Base-by-base conservation (phyloP, 371 early-diverging fungal genomes). In the Rhizopus sp. region DNA sequence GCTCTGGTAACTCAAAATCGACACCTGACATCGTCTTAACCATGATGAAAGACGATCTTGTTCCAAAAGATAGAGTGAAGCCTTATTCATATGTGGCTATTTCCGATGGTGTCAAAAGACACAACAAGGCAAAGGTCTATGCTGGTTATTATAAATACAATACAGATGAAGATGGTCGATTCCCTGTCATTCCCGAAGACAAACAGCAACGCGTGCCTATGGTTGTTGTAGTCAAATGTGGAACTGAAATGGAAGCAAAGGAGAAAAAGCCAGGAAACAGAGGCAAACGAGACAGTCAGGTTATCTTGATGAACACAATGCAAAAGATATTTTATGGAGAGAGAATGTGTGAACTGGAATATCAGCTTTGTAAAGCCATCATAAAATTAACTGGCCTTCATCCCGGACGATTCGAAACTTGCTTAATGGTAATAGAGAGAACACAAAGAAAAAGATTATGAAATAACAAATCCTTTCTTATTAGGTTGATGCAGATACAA, bases 401-500 rank as follows among this genome's bases (percentile, higher is more conserved):
- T 52, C 93, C 98, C 0, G 88, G 91, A 48, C 70, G 75, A 30
- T 97, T 86, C 73, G 96, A 97, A 72, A 83, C 91, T 35, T 89
- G 97, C 51, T 84, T 99, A 51, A 97, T 97, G 95, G 96, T 85
- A 63, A 50, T 45, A 51, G 37, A 9, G 8, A 59, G 37, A 51
- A 42, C 13, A 33, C 13, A 30, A 42, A 51, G 32, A 34, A 34
- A 53, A 53, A 37, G 30, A 23, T 10, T 3, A 53, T 5, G 15
- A 42, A 23, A 12, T 35, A 16, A 42, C 30, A 46, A 34, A 39
- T 4, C 4, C 5, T 41, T 49, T 35, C 10, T 42, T 13, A 53
- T 34, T 59, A 81, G 81, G 82, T 94, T 44, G 99, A 99, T 68
- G 99, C 99, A 7, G 99, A 99, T 75, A 99, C 99, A 7, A 88